Conservation (phyloP, 2,329 filamentous ascomycete species). For the Podosphaera aphanis region DNA sequence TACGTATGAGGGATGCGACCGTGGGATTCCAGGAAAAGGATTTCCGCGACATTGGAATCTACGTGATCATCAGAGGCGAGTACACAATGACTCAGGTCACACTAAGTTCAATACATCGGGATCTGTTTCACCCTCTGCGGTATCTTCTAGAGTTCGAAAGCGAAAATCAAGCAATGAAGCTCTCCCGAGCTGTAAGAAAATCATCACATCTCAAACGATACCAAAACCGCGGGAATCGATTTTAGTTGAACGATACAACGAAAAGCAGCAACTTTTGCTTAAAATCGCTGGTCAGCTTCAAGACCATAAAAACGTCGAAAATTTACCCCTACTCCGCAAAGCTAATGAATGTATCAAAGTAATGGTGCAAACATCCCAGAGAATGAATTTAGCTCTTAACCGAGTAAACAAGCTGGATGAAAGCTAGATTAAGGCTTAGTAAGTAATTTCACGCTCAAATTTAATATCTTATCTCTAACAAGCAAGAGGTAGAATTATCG, state of each 20-base stretch:
- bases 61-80: constrained; percentile 88
- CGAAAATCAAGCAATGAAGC: constrained; percentile 13
- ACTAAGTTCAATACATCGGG: constrained; percentile 10
- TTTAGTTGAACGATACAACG: constrained; percentile 11
- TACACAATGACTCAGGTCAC: constrained; percentile 35
- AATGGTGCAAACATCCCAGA: constrained; percentile 13
- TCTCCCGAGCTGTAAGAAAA: constrained; percentile 8
- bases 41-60: constrained; percentile 93
- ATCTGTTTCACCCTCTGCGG: constrained; percentile 12
- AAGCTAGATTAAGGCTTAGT: not conserved
- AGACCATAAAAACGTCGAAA: constrained; percentile 11
- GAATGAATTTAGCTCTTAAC: constrained; percentile 8
- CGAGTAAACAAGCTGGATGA: constrained; percentile 12
- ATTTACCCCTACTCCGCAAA: constrained; percentile 9
- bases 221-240: constrained; percentile 11
- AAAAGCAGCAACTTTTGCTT: constrained; percentile 11
- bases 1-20: constrained; percentile 69
- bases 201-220: constrained; percentile 8
- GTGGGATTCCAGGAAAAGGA: constrained; percentile 58
- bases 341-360: constrained; percentile 12
- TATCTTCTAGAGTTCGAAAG: constrained; percentile 11
- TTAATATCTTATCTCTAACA: too few relatives aligned
- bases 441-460: too few relatives aligned
- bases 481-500: too few relatives aligned
- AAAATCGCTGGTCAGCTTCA: constrained; percentile 11